Percentiles rank a stretch among this genome's conserved stretches.
Conservation (phyloP, 2,329 filamentous ascomycete genomes). For the Fusarium sp. region DNA sequence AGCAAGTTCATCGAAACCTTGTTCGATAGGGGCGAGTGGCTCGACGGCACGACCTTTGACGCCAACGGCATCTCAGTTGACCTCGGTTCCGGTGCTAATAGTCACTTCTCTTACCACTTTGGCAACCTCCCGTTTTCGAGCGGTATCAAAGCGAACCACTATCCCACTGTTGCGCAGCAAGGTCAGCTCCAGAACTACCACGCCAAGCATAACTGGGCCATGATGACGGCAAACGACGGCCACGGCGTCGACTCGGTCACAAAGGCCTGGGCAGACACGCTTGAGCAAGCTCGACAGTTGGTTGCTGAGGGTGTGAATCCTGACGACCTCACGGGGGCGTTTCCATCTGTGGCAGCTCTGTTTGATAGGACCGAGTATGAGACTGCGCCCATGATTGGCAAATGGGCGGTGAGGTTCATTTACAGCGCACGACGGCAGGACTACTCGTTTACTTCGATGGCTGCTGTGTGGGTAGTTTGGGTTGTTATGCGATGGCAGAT, state of each 20-base stretch:
- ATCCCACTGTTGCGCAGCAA: slow-evolving; percentile 13
- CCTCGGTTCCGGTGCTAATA: neutral
- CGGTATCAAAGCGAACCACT: slow-evolving; percentile 30
- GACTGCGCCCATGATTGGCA: slow-evolving; percentile 17
- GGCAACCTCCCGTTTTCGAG: slow-evolving; percentile 30
- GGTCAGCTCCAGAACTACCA: slow-evolving; percentile 20
- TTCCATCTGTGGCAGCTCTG: slow-evolving; percentile 17
- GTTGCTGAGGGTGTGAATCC: slow-evolving; percentile 4
- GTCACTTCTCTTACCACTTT: slow-evolving; percentile 17
- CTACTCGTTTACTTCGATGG: slow-evolving; percentile 19
- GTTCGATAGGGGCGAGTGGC: slow-evolving; percentile 15
- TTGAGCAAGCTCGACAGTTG: slow-evolving; percentile 15
- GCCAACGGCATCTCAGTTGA: neutral
- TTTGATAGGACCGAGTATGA: slow-evolving; percentile 27
- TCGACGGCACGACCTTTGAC: slow-evolving; percentile 4
- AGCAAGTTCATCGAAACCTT: slow-evolving; percentile 20
- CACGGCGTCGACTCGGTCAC: slow-evolving; percentile 19
- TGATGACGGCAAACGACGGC: slow-evolving; percentile 27
- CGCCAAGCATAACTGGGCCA: slow-evolving; percentile 19
- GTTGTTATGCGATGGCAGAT: slow-evolving; percentile 20
- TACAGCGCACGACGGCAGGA: slow-evolving; percentile 13
- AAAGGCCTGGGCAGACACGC: slow-evolving; percentile 22
- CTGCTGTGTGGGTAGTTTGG: slow-evolving; percentile 20
- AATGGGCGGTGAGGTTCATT: slow-evolving; percentile 31
- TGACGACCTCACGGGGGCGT: slow-evolving; percentile 12